phyloP scores from a whole-genome alignment of 2,329 filamentous ascomycete genomes.

The Phialocephala sp. region DNA sequence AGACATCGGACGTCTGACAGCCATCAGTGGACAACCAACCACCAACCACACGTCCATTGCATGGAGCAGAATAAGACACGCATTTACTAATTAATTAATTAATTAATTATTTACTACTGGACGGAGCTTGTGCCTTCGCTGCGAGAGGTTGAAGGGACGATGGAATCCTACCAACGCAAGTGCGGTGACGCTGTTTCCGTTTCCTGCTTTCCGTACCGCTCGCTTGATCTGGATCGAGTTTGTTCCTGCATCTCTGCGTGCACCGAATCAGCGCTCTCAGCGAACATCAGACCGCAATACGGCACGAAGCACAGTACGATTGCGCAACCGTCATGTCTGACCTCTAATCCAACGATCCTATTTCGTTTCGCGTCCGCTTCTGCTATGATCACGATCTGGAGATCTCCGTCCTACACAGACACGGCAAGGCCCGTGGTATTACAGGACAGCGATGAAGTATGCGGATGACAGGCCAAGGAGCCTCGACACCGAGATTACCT shows the following conservation, averaged over 20 bases:
- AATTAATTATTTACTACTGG: too few species aligned
- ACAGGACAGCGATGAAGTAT: neutral
- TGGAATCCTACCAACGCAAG: neutral
- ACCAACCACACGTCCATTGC: too few species aligned
- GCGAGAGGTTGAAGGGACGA: too few species aligned
- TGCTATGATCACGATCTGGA: neutral
- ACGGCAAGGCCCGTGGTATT: neutral
- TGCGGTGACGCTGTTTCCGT: neutral
- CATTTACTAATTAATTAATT: too few species aligned
- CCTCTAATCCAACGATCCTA: too few species aligned
- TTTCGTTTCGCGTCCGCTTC: neutral
- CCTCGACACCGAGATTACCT: conserved; percentile 7
- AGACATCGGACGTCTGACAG: neutral
- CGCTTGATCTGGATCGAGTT: neutral
- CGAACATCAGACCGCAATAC: too few species aligned
- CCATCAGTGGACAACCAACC: too few species aligned
- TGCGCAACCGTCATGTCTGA: conserved; percentile 1
- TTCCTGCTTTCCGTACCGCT: neutral
- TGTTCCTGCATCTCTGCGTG: neutral
- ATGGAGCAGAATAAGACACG: too few species aligned
- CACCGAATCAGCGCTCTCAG: neutral
- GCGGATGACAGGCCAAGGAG: neutral
- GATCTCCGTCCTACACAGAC: neutral
- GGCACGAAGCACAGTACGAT: too few species aligned
- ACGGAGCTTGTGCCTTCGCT: too few species aligned